Conservation (phyloP, 2,329 filamentous ascomycete genomes). For the Epichloe gansuensis region DNA sequence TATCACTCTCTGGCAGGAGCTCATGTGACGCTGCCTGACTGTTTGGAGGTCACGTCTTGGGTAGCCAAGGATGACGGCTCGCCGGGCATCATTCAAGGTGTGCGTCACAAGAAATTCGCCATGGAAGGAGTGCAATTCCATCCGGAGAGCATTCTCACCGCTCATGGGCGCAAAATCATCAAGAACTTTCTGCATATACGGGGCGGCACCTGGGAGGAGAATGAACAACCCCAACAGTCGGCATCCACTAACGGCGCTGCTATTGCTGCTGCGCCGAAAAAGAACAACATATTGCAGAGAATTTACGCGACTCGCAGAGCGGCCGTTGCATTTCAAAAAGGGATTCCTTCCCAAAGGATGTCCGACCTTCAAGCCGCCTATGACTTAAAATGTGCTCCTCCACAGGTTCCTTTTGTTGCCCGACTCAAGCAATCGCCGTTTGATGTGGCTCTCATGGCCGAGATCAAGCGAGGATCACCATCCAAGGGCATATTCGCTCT, state of each 20-base stretch:
- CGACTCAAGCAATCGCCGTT: conserved; percentile 73
- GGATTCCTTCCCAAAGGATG: conserved; percentile 71
- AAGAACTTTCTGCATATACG: conserved; percentile 82
- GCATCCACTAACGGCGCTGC: conserved; percentile 16
- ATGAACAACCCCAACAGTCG: conserved; percentile 43
- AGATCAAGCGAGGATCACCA: conserved; percentile 92
- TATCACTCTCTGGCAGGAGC: conserved; percentile 96
- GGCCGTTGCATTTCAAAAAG: conserved; percentile 67
- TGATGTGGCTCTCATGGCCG: conserved; percentile 86
- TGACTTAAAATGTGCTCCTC: conserved; percentile 70
- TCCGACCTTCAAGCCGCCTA: conserved; percentile 79
- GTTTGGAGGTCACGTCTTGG: conserved; percentile 84
- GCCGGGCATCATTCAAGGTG: conserved; percentile 88
- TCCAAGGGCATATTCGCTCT: conserved; percentile 92
- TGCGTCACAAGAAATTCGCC: conserved; percentile 79
- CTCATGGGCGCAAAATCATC: conserved; percentile 77
- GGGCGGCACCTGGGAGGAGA: conserved; percentile 84
- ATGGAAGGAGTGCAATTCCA: conserved; percentile 98
- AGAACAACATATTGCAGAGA: conserved; percentile 75
- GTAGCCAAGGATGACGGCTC: conserved; percentile 63
- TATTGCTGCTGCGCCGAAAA: conserved; percentile 33
- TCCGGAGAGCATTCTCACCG: conserved; percentile 90
- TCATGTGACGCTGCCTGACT: conserved; percentile 71
- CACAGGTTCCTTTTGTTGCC: conserved; percentile 66
- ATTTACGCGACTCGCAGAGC: conserved; percentile 76